Evolutionary conservation across 768 basidiomycete genomes (phyloP), one percentile per base, ranked within the genome.

Genomic region (Calocybe gangraenosa): DNA sequence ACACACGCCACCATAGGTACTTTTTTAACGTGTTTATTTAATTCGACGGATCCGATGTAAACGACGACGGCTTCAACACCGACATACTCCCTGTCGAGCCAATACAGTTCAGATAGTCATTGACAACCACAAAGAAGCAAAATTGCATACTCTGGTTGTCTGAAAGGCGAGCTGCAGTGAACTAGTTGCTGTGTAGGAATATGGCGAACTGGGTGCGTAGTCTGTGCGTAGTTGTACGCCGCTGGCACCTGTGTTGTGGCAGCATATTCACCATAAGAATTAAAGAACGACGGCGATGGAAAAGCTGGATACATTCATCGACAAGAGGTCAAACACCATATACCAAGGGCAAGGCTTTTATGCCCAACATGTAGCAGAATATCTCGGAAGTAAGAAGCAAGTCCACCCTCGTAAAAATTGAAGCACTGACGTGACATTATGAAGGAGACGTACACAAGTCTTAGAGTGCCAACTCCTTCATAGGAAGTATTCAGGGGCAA

Each of bases 1-100:
- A 69, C 76, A 53, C 49, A 76, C 78, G 76, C 77, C 42, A 76
- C 67, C 73, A 78, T 78, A 20, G 76, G 72, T 49, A 74, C 59
- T 40, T 55, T 65, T 35, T 65, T 61, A n/a, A 43, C 36, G 34
- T 39, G 49, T 31, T 48, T 50, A 11, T 59, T 44, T 3, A 55
- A 37, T 25, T 62, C 59, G 28, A 62, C 56, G 20, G 54, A 51
- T n/a, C 70, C 71, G 20, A 66, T 66, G 53, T 65, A 68, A 20
- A 78, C 73, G 42, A 65, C 60, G 40, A 75, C 66, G 6, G 65
- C 69, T n/a, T 66, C 65, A 37, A 74, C 70, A 35, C 74, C 67
- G 45, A 79, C 59, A 56, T 74, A 78, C 54, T 71, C 75, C 50
- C 35, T 51, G 22, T 45, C 21, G 13, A 37, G 7, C 7, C n/a